Evolutionary conservation across 2,329 filamentous ascomycete genomes (phyloP).

Genomic region (Biscogniauxia sp.): DNA sequence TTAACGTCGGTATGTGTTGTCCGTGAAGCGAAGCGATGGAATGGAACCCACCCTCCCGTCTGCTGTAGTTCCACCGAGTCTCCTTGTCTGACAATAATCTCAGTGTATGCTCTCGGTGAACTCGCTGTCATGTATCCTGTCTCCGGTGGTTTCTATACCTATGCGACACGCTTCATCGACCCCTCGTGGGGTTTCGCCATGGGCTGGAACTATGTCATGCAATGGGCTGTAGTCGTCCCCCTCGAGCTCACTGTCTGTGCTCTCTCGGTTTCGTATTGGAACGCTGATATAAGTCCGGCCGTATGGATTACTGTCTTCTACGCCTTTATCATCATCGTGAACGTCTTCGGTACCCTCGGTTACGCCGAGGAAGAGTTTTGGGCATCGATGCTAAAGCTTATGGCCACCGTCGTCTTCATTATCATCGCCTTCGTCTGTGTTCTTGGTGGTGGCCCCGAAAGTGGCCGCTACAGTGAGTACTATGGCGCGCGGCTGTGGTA

Average conservation of each 20-base stretch:
- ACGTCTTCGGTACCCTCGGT: conserved; percentile 55
- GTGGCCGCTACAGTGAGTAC: conserved; percentile 44
- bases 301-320: conserved; percentile 60
- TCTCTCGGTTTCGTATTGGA: conserved; percentile 50
- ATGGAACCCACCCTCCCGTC: background rate
- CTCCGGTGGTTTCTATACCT: conserved; percentile 51
- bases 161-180: conserved; percentile 50
- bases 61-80: background rate
- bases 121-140: conserved; percentile 49
- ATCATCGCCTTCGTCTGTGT: conserved; percentile 59
- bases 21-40: background rate
- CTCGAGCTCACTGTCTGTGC: conserved; percentile 49
- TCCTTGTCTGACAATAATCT: conserved; percentile 7
- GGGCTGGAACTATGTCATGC: conserved; percentile 46
- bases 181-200: conserved; percentile 46
- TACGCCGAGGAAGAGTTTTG: conserved; percentile 62
- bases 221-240: conserved; percentile 48
- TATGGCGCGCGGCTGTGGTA: conserved; percentile 51
- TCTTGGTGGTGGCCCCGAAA: conserved; percentile 56
- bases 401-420: conserved; percentile 61
- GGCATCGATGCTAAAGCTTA: conserved; percentile 55
- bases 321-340: conserved; percentile 48
- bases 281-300: conserved; percentile 40
- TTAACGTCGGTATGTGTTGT: conserved; percentile 46
- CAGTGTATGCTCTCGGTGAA: conserved; percentile 56